Conservation (phyloP, 352 stramenopile genomes). For the Phytopythium delawarense region DNA sequence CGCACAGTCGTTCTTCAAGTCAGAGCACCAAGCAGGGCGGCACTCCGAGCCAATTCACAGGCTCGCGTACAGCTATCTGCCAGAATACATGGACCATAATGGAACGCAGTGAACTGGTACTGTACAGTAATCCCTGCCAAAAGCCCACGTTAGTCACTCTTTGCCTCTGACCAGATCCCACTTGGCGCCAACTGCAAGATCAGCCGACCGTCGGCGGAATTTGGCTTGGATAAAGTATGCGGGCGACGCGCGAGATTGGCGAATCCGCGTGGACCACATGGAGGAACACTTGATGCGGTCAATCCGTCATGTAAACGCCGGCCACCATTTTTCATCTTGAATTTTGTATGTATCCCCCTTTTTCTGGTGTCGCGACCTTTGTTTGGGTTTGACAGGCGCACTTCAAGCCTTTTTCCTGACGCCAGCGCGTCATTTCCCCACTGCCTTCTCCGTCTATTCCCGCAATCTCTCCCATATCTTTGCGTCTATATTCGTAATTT, state of each 20-base stretch:
- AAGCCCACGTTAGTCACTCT: neutral
- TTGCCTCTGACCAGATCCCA: neutral
- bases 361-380: neutral
- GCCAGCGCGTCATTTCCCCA: conserved; percentile 9
- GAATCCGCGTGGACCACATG: neutral
- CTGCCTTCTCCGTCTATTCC: neutral
- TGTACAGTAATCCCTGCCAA: neutral
- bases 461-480: neutral
- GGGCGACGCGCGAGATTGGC: neutral
- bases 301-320: neutral
- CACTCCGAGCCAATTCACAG: neutral
- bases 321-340: neutral
- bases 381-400: conserved; percentile 3
- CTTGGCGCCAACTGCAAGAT: neutral
- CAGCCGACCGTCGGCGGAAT: neutral
- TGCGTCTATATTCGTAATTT: neutral
- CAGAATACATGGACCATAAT: no score
- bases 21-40: neutral
- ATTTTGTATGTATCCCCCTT: neutral
- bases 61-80: no score
- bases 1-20: neutral
- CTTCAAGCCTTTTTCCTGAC: conserved; percentile 13
- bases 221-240: neutral
- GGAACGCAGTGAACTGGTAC: neutral
- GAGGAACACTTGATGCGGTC: neutral